Evolutionary conservation across 352 stramenopile species (phyloP), one percentile per base, ranked within the genome.

Genomic region (Globisporangium ultimum): DNA sequence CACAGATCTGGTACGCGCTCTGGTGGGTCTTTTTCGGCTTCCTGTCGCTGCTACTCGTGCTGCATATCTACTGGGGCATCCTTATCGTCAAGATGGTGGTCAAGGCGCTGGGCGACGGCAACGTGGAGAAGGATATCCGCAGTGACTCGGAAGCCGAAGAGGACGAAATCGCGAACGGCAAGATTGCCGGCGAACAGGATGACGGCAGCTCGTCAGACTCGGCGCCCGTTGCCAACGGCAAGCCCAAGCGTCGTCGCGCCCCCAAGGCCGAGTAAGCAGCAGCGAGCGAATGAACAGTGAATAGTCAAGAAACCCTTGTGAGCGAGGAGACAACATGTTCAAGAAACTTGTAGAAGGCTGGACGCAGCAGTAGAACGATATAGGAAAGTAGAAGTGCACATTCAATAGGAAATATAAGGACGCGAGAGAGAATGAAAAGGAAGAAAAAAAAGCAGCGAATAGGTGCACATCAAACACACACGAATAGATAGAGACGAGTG

Each of bases 91-190:
- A 85, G 60, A 92, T 91, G 83, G 77, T 89, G 8, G 40, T 73
- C 57, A 82, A 81, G 64, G 78, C 77, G 40, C 68, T 92, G 9
- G 58, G 70, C 43, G 70, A 77, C 45, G 78, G 80, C 58, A 89
- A 85, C 60, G 80, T 89, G 17, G 79, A 92, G 63, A 90, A 90
- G 65, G 83, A 90, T 42, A 92, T 92, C 28, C 83, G 83, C 55
- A 92, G 80, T 60, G 83, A 89, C 61, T 92, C 83, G 36, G 83
- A 90, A 61, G 69, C 62, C 58, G 82, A 92, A 24, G 73, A 70
- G 46, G 70, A 76, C 20, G 69, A 78, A n/a, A 9, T 53, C 22
- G 54, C 72, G 43, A 60, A 61, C 4, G 48, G 62, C 36, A 68
- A 68, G 36, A 28, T 28, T 5, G 24, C 5, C 24, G 24, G n/a